Percentiles rank a stretch among this genome's conserved stretches.
phyloP scores from a whole-genome alignment of 345 rosid species.

The Ceriops decandra region DNA sequence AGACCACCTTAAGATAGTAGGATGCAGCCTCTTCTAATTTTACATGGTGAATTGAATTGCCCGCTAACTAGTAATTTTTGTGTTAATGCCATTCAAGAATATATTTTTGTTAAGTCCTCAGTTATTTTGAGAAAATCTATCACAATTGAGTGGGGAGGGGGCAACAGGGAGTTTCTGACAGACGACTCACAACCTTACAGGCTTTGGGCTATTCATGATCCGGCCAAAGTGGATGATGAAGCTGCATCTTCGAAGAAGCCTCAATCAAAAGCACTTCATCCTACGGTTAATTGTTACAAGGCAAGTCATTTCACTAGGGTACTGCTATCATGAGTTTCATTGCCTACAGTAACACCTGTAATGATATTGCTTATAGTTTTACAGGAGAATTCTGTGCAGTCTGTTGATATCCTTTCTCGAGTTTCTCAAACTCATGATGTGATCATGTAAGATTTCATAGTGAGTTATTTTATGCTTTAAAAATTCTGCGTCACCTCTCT shows the following conservation, averaged over 20 bases:
- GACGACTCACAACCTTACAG: constrained; percentile 24
- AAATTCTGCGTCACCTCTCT: constrained; percentile 3
- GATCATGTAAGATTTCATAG: constrained; percentile 54
- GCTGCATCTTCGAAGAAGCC: constrained; percentile 27
- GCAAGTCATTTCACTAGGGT: constrained; percentile 34
- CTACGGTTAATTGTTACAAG: constrained; percentile 65
- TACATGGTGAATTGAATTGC: neutral
- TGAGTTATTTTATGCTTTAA: constrained; percentile 9
- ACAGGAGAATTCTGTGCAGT: constrained; percentile 48
- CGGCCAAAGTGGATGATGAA: constrained; percentile 32
- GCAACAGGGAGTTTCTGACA: neutral
- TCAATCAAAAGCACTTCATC: constrained; percentile 40
- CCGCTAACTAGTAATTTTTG: too few species aligned
- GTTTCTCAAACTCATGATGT: constrained; percentile 87
- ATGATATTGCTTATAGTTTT: constrained; percentile 17
- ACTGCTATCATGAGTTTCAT: constrained; percentile 12
- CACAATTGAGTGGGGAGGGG: too few species aligned
- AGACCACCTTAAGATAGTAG: neutral
- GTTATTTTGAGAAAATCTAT: neutral
- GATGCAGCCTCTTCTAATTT: neutral
- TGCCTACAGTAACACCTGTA: constrained; percentile 10
- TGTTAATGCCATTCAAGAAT: too few species aligned
- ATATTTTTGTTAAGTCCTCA: neutral
- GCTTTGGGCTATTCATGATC: constrained; percentile 57
- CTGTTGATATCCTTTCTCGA: constrained; percentile 74